These are phyloP conservation scores for Geotrichum australiense DNA, from an alignment of 1,139 yeast genomes.

Conservation along the genomic window DNA sequence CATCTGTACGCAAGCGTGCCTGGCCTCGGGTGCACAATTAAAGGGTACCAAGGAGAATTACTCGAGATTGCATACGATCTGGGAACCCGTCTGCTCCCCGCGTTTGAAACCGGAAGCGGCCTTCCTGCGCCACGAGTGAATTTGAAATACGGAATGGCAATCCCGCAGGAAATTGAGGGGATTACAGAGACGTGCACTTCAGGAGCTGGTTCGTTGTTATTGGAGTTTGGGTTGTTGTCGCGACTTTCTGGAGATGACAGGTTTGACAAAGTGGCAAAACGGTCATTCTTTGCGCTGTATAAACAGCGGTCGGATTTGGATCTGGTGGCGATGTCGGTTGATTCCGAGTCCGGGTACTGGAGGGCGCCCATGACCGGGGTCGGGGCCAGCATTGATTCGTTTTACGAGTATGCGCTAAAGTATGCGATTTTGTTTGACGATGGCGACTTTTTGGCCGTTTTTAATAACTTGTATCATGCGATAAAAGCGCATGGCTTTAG, in stretches of 20 bases:
- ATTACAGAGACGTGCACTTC: slow-evolving; percentile 70
- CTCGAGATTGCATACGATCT: slow-evolving; percentile 63
- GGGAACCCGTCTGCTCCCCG: slow-evolving; percentile 59
- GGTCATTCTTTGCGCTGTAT: slow-evolving; percentile 71
- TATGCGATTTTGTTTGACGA: slow-evolving; percentile 69
- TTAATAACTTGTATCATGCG: slow-evolving; percentile 53
- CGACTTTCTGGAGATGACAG: slow-evolving; percentile 64
- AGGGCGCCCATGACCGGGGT: slow-evolving; percentile 62
- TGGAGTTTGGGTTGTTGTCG: slow-evolving; percentile 72
- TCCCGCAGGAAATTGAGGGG: slow-evolving; percentile 28
- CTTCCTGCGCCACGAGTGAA: slow-evolving; percentile 73
- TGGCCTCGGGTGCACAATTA: slow-evolving; percentile 40
- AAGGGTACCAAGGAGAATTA: slow-evolving; percentile 60
- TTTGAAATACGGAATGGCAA: slow-evolving; percentile 45
- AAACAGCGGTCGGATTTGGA: slow-evolving; percentile 52
- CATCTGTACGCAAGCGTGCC: slow-evolving; percentile 68
- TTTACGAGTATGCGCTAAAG: slow-evolving; percentile 82
- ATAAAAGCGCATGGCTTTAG: slow-evolving; percentile 43
- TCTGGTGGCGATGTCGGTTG: slow-evolving; percentile 71
- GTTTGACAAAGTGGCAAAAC: slow-evolving; percentile 56
- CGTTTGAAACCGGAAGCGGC: slow-evolving; percentile 54
- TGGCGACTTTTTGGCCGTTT: slow-evolving; percentile 50
- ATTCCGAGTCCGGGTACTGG: slow-evolving; percentile 53
- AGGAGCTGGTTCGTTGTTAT: slow-evolving; percentile 75
- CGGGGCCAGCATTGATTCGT: slow-evolving; percentile 93